Conservation (phyloP, 2,329 filamentous ascomycete species). For the Ophiostoma himal-ulmi region DNA sequence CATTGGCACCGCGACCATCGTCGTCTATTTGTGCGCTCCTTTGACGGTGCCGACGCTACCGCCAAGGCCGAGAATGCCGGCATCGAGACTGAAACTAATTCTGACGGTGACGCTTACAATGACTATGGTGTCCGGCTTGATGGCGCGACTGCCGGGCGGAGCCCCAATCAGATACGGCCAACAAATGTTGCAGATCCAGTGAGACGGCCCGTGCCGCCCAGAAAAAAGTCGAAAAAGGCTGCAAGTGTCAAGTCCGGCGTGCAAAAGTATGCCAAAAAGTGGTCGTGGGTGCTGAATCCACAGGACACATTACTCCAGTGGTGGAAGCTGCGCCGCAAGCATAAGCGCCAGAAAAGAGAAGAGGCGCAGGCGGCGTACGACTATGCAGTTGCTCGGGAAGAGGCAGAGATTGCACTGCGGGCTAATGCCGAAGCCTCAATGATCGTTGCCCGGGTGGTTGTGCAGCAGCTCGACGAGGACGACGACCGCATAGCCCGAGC, state of each 20-base stretch:
- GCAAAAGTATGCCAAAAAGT: constrained; percentile 13
- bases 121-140: constrained; percentile 5
- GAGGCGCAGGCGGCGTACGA: constrained; percentile 14
- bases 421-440: neutral
- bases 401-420: constrained; percentile 2
- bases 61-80: neutral
- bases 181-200: neutral
- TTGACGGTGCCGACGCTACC: constrained; percentile 15
- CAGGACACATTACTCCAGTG: constrained; percentile 15
- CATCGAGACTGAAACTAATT: no score
- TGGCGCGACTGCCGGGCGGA: neutral
- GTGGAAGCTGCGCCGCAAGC: constrained; percentile 10
- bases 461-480: constrained; percentile 16
- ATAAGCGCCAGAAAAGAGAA: neutral
- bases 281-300: constrained; percentile 18
- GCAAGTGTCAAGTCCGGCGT: constrained; percentile 2
- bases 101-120: neutral
- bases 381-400: constrained; percentile 1
- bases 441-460: neutral
- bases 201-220: neutral
- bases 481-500: neutral
- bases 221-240: neutral
- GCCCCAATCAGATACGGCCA: neutral
- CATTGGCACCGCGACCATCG: constrained; percentile 16
- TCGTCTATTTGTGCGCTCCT: constrained; percentile 19